Evolutionary conservation across 805 yeast genomes (phyloP).

Genomic region (Metschnikowia sp.): DNA sequence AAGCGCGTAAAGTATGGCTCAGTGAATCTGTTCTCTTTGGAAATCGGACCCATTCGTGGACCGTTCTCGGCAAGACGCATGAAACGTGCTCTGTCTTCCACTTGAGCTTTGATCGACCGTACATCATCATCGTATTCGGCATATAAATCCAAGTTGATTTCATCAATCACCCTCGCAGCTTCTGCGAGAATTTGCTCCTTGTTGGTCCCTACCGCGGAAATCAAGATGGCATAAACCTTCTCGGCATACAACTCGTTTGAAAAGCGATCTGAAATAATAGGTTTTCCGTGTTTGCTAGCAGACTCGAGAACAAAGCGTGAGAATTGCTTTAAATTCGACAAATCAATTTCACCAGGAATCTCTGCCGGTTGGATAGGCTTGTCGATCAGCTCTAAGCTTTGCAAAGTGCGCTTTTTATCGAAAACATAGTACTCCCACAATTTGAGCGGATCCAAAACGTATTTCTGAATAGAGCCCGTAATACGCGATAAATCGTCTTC

Average conservation of each 20-base stretch:
- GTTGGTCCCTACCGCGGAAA: conserved; percentile 19
- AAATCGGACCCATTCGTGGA: conserved; percentile 69
- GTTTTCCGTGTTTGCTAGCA: conserved; percentile 38
- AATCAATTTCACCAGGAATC: conserved; percentile 43
- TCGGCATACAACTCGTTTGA: conserved; percentile 51
- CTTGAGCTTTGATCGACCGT: conserved; percentile 59
- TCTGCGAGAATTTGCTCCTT: conserved; percentile 23
- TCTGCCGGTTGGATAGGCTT: conserved; percentile 28
- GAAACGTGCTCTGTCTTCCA: conserved; percentile 73
- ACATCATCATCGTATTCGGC: conserved; percentile 72
- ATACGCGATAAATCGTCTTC: conserved; percentile 56
- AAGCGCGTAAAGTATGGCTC: conserved; percentile 89
- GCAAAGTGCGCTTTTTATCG: conserved; percentile 45
- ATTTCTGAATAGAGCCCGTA: conserved; percentile 63
- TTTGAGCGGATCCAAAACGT: conserved; percentile 63
- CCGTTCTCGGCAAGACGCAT: conserved; percentile 77
- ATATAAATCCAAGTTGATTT: conserved; percentile 72
- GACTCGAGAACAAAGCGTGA: conserved; percentile 46
- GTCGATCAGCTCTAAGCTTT: conserved; percentile 39
- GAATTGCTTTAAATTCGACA: conserved; percentile 37
- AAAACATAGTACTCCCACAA: conserved; percentile 90
- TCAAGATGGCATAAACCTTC: conserved; percentile 52
- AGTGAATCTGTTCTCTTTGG: conserved; percentile 53
- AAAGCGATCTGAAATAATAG: conserved; percentile 49
- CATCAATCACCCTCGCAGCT: conserved; percentile 62